These are phyloP conservation scores for Colletotrichum tropicicola DNA, from an alignment of 2,329 filamentous ascomycete species.

Conservation along the genomic window DNA sequence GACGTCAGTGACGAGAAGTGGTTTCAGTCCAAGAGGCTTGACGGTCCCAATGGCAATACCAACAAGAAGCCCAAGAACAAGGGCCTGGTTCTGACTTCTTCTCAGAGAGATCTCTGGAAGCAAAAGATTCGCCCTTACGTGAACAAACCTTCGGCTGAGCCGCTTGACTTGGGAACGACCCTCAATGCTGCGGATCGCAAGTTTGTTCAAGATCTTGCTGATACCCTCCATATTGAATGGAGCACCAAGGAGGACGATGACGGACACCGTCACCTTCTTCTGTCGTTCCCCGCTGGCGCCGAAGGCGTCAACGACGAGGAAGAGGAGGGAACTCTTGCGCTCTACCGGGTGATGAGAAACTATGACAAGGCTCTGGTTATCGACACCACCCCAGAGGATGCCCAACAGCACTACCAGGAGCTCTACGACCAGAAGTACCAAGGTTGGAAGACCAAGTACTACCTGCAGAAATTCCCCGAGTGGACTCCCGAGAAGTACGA, in stretches of 20 bases:
- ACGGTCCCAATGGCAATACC: constrained; percentile 67
- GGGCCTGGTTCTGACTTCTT: constrained; percentile 78
- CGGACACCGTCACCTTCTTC: constrained; percentile 60
- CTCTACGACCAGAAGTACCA: constrained; percentile 92
- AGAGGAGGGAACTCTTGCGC: constrained; percentile 86
- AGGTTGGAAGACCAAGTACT: constrained; percentile 95
- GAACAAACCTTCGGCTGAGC: constrained; percentile 68
- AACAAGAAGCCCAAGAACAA: constrained; percentile 62
- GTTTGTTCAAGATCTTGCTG: constrained; percentile 89
- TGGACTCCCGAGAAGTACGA: constrained; percentile 84
- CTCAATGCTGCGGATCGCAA: constrained; percentile 88
- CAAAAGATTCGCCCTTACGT: constrained; percentile 85
- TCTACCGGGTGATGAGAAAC: constrained; percentile 84
- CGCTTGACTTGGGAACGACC: constrained; percentile 77
- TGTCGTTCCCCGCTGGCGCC: constrained; percentile 60
- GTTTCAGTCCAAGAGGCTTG: constrained; percentile 87
- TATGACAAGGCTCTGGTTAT: constrained; percentile 92
- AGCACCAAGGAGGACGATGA: constrained; percentile 65
- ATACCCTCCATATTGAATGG: constrained; percentile 66
- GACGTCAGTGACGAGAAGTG: constrained; percentile 90
- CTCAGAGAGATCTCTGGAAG: constrained; percentile 85
- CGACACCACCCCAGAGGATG: constrained; percentile 81
- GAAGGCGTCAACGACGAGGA: constrained; percentile 77
- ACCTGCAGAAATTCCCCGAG: constrained; percentile 84
- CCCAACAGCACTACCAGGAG: constrained; percentile 79